Evolutionary conservation across 2,329 filamentous ascomycete species (phyloP), one percentile per base, ranked within the genome.

Genomic region (Paradendryphiella salina): DNA sequence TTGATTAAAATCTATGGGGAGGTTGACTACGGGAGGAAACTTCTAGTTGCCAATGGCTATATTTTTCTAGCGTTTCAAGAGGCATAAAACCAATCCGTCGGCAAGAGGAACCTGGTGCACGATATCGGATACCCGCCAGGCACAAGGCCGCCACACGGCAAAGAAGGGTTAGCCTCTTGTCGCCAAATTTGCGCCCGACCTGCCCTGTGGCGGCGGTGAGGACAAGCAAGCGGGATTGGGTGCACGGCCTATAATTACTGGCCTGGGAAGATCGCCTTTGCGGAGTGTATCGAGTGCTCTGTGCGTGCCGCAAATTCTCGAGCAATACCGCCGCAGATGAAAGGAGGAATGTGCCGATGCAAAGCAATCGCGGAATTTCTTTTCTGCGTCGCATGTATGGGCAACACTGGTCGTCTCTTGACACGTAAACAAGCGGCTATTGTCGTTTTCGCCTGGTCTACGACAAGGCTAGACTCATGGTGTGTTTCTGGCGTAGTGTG

Each of bases 151-250:
- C 23, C 23, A 9, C 23, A 26, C 23, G 46, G 37, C 28, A 40
- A 42, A 26, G 26, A 38, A 34, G 51, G 18, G 46, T 34, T 41
- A 50, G 34, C 42, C 37, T 48, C 38, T 42, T 48, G 21, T 43
- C 37, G 43, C 35, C 37, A 41, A 40, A 48, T 48, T 52, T 42
- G 49, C 43, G 38, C 33, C 43, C 43, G 37, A 29, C 31, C 42
- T 35, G 42, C 23, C 38, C 51, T 60, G 54, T 60, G 60, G 60
- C 60, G 60, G 60, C 60, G 60, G 60, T 63, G 60, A 62, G 54
- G 35, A 8, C 29, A 14, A 13, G 29, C 13, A 13, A 32, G 29
- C 11, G 29, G 29, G 23, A 26, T 26, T 62, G 29, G 53, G 53
- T 51, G 57, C 45, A 49, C 38, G 54, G 46, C 45, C 15, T 15